These are phyloP conservation scores for Pleurotus sapidus DNA, from an alignment of 768 basidiomycete genomes.

Conservation along the genomic window DNA sequence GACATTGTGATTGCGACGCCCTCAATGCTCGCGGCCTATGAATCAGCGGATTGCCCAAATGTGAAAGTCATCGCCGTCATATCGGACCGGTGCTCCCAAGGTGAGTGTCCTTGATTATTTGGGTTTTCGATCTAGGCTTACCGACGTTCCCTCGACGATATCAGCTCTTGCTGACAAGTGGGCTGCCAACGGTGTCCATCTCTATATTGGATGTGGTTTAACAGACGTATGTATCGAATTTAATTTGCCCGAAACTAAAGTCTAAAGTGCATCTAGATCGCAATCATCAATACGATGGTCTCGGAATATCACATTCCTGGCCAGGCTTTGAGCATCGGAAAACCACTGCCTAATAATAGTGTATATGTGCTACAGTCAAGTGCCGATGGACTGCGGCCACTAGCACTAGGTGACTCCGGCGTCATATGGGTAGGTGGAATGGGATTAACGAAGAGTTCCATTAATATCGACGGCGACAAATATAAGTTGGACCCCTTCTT, in stretches of 20 bases:
- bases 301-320: constrained; percentile 34
- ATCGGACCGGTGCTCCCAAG: constrained; percentile 54
- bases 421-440: constrained; percentile 62
- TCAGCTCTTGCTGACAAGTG: constrained; percentile 36
- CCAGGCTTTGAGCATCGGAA: constrained; percentile 42
- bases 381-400: constrained; percentile 25
- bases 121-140: too few species aligned
- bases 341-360: constrained; percentile 52
- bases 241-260: background rate
- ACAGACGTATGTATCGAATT: constrained; percentile 31
- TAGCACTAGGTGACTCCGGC: constrained; percentile 32
- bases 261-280: constrained; percentile 25
- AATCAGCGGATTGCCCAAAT: constrained; percentile 50
- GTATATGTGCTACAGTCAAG: constrained; percentile 26
- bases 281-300: constrained; percentile 57
- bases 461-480: constrained; percentile 51
- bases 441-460: constrained; percentile 52
- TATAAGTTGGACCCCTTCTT: constrained; percentile 50
- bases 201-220: constrained; percentile 54
- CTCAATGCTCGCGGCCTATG: constrained; percentile 44
- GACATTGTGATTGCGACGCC: constrained; percentile 54
- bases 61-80: constrained; percentile 52
- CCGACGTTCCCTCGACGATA: constrained; percentile 13
- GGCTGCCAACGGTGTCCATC: constrained; percentile 30
- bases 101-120: constrained; percentile 21